These are phyloP conservation scores for Macrophomina pseudophaseolina DNA, from an alignment of 2,329 filamentous ascomycete species.

Conservation along the genomic window DNA sequence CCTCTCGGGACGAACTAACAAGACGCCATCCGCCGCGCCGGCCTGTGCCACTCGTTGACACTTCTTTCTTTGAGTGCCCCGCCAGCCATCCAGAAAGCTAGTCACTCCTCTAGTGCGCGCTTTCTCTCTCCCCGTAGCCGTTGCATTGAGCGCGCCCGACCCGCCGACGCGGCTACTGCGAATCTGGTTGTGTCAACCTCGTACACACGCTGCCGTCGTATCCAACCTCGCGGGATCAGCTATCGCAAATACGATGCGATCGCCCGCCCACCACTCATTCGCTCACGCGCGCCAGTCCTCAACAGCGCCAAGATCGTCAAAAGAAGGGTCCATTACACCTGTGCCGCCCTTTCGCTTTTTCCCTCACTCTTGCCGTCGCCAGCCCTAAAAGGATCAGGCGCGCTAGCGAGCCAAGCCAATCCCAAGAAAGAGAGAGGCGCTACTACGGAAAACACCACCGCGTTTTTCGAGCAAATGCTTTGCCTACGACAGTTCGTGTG, in stretches of 20 bases:
- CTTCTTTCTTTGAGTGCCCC: too few relatives aligned
- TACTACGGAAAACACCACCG: neutral
- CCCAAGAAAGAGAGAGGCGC: neutral
- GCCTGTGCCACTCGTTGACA: too few relatives aligned
- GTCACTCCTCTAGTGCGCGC: neutral
- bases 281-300: neutral
- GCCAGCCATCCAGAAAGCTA: too few relatives aligned
- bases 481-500: neutral
- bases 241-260: constrained; percentile 19
- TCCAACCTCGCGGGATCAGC: constrained; percentile 18
- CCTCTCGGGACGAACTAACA: too few relatives aligned
- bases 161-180: neutral
- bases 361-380: neutral
- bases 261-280: neutral
- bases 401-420: constrained; percentile 7
- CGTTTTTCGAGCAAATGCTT: too few relatives aligned
- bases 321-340: constrained; percentile 6
- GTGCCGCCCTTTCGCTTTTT: too few relatives aligned
- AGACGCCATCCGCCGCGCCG: too few relatives aligned
- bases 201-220: neutral
- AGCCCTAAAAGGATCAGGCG: neutral
- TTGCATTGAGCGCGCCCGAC: neutral
- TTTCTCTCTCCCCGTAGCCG: neutral
- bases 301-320: constrained; percentile 8
- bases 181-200: neutral